phyloP scores from a whole-genome alignment of 179 eudicot species.

The Spinacia oleracea region DNA sequence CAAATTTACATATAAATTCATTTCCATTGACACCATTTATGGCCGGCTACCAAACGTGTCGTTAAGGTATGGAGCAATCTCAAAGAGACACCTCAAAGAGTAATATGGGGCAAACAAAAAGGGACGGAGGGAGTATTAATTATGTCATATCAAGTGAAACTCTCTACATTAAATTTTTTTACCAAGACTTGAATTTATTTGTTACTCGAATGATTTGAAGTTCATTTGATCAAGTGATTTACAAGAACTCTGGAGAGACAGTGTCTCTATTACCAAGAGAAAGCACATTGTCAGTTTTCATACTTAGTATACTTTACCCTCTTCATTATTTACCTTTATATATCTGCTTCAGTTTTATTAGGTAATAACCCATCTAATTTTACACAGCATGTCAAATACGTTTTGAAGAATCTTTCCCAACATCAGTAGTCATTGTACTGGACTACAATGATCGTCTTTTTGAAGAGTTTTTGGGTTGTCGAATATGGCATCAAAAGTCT shows the following conservation, averaged over 20 bases:
- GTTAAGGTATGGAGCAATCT: too few species aligned
- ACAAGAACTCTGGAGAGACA: background rate
- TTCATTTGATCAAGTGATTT: background rate
- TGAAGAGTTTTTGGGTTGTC: conserved; percentile 46
- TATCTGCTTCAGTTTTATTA: background rate
- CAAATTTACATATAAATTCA: too few species aligned
- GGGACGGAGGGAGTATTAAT: too few species aligned
- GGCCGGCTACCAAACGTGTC: too few species aligned
- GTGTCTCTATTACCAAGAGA: background rate
- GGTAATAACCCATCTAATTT: conserved; percentile 18
- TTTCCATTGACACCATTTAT: too few species aligned
- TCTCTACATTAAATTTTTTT: too few species aligned
- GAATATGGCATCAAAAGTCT: conserved; percentile 54
- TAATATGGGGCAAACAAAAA: too few species aligned
- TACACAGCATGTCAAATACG: conserved; percentile 44
- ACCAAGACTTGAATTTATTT: too few species aligned
- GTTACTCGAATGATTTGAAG: background rate
- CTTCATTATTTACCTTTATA: background rate
- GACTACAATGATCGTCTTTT: conserved; percentile 36
- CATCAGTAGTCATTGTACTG: conserved; percentile 44
- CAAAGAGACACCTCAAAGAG: too few species aligned
- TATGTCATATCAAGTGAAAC: too few species aligned
- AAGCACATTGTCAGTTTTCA: background rate
- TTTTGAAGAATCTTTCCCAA: conserved; percentile 42
- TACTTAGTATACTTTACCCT: background rate